A percentile compares a stretch with the other conserved stretches of the same genome.
Evolutionary conservation across 2,329 filamentous ascomycete species (phyloP).

Genomic region (Xylariaceae sp.): DNA sequence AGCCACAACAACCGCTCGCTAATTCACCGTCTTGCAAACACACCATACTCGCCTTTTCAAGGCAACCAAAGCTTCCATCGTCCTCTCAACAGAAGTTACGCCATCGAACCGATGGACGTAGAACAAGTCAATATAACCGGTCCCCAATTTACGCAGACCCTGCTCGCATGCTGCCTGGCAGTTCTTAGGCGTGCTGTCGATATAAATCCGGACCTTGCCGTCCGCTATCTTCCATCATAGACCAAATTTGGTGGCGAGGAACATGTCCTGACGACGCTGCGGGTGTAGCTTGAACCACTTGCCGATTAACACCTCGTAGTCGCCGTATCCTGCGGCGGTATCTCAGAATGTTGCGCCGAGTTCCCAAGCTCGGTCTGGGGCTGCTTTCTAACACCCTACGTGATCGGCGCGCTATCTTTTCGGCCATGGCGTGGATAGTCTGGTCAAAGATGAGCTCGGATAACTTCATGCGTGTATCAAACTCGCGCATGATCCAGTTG

Average conservation of each 20-base stretch:
- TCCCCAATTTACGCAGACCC: conserved; percentile 50
- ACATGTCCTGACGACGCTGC: conserved; percentile 50
- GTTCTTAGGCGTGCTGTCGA: conserved; percentile 3
- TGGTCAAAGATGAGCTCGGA: too few species aligned
- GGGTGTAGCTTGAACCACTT: conserved; percentile 55
- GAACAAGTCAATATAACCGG: conserved; percentile 55
- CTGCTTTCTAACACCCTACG: too few species aligned
- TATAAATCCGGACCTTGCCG: conserved; percentile 1
- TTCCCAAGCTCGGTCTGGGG: conserved; percentile 53
- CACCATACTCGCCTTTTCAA: background rate
- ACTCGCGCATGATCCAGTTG: too few species aligned
- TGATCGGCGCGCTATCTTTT: too few species aligned
- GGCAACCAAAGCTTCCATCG: conserved; percentile 48
- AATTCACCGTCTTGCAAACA: too few species aligned
- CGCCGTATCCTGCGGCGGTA: conserved; percentile 49
- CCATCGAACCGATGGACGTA: conserved; percentile 54
- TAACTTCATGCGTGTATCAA: too few species aligned
- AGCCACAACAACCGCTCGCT: too few species aligned
- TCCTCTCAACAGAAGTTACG: conserved; percentile 48
- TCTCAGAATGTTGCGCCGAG: conserved; percentile 58
- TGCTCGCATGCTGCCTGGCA: conserved; percentile 2
- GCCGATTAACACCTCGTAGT: conserved; percentile 52
- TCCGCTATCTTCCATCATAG: conserved; percentile 8
- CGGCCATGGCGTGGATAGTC: too few species aligned
- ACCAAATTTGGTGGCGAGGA: conserved; percentile 49